Evolutionary conservation across 1,139 yeast species (phyloP), one percentile per base, ranked within the genome.

Genomic region (Hyphopichia khmerensis): DNA sequence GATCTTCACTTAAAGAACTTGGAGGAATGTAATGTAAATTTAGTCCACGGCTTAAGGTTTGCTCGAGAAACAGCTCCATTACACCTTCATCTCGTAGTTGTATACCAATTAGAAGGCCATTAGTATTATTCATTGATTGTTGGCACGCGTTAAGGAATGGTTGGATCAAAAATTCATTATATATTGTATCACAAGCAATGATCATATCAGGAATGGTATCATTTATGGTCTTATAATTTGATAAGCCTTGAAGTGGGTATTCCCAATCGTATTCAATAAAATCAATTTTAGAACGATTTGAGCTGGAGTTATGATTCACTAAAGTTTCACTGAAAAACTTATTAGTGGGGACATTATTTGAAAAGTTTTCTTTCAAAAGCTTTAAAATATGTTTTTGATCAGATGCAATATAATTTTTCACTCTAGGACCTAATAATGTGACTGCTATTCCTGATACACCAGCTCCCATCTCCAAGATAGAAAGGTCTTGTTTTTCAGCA

Each of bases 211-310:
- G 76, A 2, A 29, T 36, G 1, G 29, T 24, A 1, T 37, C 41
- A 3, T 40, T 35, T 6, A 46, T 16, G 5, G 54, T 47, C 4
- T 48, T 33, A 31, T 65, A 56, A 29, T 62, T 58, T 29, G 46
- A 40, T 16, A 55, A 14, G 0, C 77, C 79, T 8, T 48, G 51
- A 0, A 69, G 75, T 0, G 68, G 55, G 15, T 64, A 49, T 49
- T 84, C 91, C 93, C 93, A 85, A 56, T 85, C 91, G 48, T 69
- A 78, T 46, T 78, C 85, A 5, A 71, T 55, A 1, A 75, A 75
- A 27, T 74, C 38, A 38, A 11, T 26, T 16, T 31, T 29, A 10
- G 36, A 19, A 11, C 9, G n/a, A 7, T 4, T 14, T 4, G 24
- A 8, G 5, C 8, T 23, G 15, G 15, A 10, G 17, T 32, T 32